Conservation (phyloP, 495 filamentous ascomycete species). For the Neurospora cerealis region DNA sequence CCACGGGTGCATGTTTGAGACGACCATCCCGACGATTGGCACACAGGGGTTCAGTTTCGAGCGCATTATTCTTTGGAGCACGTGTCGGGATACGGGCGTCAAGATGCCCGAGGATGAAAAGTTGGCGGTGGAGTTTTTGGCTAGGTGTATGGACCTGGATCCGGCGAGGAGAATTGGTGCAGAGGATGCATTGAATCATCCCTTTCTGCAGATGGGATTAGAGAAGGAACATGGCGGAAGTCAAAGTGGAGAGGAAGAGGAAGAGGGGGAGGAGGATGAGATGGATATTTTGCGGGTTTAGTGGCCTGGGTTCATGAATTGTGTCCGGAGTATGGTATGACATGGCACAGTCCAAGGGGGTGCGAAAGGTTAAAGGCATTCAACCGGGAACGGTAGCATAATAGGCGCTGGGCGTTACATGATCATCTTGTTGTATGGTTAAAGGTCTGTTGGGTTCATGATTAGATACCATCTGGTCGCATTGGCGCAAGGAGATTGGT, state of each 20-base stretch:
- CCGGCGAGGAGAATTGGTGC: conserved; percentile 62
- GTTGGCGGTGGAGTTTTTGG: conserved; percentile 55
- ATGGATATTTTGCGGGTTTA: conserved; percentile 34
- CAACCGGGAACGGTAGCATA: neutral
- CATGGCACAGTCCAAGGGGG: neutral
- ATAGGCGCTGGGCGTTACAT: neutral
- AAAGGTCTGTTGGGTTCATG: neutral
- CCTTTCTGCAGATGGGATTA: conserved; percentile 50
- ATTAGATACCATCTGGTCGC: neutral
- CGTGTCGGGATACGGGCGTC: conserved; percentile 40
- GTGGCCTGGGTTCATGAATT: neutral
- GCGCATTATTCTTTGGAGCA: conserved; percentile 91
- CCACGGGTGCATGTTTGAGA: conserved; percentile 81
- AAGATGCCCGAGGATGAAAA: conserved; percentile 50
- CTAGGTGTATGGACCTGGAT: conserved; percentile 62
- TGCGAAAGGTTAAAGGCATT: neutral
- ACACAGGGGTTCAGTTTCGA: conserved; percentile 75
- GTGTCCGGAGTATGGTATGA: neutral
- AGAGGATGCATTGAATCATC: conserved; percentile 59
- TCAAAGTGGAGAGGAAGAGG: conserved; percentile 5
- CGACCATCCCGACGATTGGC: conserved; percentile 81
- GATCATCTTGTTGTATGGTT: neutral
- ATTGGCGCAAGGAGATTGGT: neutral
- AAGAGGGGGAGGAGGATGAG: conserved; percentile 31
- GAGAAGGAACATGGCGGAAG: neutral